phyloP scores from a whole-genome alignment of 2,329 filamentous ascomycete genomes.

The Hypomyces perniciosus region DNA sequence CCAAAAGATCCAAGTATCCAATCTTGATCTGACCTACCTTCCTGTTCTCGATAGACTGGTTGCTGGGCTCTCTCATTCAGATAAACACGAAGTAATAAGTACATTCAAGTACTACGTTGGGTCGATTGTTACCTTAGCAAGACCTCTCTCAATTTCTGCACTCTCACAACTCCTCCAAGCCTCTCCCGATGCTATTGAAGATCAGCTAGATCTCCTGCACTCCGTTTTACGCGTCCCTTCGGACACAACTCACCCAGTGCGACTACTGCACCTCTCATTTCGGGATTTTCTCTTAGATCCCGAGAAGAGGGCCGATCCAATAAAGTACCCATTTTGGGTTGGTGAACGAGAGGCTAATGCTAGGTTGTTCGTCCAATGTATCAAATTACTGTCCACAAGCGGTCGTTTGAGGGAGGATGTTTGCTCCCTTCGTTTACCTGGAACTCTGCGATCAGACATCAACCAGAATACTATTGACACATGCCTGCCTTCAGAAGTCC shows the following conservation, averaged over 20 bases:
- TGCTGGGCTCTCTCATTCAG: neutral
- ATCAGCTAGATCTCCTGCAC: conserved; percentile 25
- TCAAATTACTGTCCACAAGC: conserved; percentile 20
- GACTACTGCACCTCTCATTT: conserved; percentile 33
- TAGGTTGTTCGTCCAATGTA: conserved; percentile 9
- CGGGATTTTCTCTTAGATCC: conserved; percentile 25
- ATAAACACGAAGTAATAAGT: conserved; percentile 11
- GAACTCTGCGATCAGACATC: neutral
- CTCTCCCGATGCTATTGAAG: conserved; percentile 12
- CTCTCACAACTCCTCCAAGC: conserved; percentile 24
- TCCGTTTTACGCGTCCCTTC: conserved; percentile 30
- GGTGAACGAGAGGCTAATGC: conserved; percentile 8
- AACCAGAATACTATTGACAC: neutral
- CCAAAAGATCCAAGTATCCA: conserved; percentile 4
- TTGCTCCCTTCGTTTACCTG: conserved; percentile 13
- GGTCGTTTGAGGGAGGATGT: conserved; percentile 24
- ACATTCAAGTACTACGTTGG: conserved; percentile 26
- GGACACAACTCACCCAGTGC: conserved; percentile 19
- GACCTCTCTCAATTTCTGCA: conserved; percentile 24
- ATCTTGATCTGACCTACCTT: conserved; percentile 16
- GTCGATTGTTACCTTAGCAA: conserved; percentile 24
- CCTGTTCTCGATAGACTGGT: conserved; percentile 14
- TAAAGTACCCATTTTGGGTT: conserved; percentile 15
- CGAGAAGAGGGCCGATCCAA: conserved; percentile 15
- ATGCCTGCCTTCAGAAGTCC: conserved; percentile 24